Percentiles rank a stretch among this genome's conserved stretches.
phyloP scores from a whole-genome alignment of 805 yeast species.

The Metschnikowia gelsemii region DNA sequence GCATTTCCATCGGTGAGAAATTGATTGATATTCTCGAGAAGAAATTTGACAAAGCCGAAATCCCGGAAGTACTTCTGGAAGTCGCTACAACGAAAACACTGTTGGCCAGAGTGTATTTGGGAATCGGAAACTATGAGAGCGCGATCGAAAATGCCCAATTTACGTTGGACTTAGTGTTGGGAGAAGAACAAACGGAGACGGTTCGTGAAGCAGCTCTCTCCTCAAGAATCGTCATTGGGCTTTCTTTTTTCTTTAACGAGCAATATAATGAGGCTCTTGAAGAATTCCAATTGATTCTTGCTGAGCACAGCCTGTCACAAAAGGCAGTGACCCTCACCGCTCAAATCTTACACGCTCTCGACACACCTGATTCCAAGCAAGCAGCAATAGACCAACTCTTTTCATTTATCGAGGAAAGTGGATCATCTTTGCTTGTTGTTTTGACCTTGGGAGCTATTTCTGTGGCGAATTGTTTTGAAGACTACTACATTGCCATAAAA shows the following conservation, averaged over 20 bases:
- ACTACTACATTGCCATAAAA: conserved; percentile 60
- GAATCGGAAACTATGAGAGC: conserved; percentile 49
- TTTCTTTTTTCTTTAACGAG: conserved; percentile 61
- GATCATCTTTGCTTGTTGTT: conserved; percentile 65
- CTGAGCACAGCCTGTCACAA: conserved; percentile 52
- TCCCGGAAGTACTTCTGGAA: conserved; percentile 43
- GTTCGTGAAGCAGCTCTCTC: conserved; percentile 46
- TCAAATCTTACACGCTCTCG: conserved; percentile 75
- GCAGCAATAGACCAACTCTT: conserved; percentile 85
- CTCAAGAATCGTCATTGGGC: conserved; percentile 66
- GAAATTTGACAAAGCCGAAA: conserved; percentile 56
- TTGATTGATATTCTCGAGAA: conserved; percentile 52
- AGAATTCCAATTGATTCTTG: conserved; percentile 63
- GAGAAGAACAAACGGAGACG: conserved; percentile 28
- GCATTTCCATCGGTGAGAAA: conserved; percentile 46
- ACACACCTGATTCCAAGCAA: conserved; percentile 71
- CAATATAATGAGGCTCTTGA: conserved; percentile 65
- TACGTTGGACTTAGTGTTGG: conserved; percentile 50
- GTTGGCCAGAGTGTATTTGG: conserved; percentile 69
- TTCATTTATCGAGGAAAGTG: conserved; percentile 58
- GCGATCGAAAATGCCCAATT: conserved; percentile 64
- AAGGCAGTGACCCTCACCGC: conserved; percentile 71
- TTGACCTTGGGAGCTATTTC: conserved; percentile 79
- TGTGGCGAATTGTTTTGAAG: conserved; percentile 57
- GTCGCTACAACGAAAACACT: conserved; percentile 67